Percentiles rank a stretch among this genome's conserved stretches.
Conservation (phyloP, 345 rosid genomes). For the Eucalyptus sideroxylon region DNA sequence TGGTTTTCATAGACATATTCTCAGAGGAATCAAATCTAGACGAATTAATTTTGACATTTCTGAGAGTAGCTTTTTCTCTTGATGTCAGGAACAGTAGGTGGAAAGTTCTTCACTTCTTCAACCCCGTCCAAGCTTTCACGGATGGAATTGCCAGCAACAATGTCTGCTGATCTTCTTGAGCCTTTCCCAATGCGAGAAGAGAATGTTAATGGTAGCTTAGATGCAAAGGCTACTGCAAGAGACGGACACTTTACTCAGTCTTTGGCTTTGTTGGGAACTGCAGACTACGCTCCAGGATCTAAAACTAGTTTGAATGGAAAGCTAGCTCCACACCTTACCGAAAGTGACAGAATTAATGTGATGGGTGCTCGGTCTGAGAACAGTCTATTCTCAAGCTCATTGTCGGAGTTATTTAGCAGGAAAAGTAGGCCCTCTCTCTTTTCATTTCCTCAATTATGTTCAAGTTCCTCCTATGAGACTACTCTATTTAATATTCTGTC, state of each 20-base stretch:
- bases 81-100: conserved; percentile 6
- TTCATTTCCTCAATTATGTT: not conserved
- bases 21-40: not conserved
- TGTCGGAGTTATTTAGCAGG: conserved; percentile 64
- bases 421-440: conserved; percentile 40
- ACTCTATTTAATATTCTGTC: not conserved
- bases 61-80: not conserved
- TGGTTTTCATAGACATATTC: not conserved
- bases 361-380: conserved; percentile 56
- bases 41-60: not conserved
- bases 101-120: conserved; percentile 8
- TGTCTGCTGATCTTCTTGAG: conserved; percentile 8
- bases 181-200: conserved; percentile 7
- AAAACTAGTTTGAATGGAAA: conserved; percentile 24
- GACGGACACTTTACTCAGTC: conserved; percentile 12
- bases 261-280: conserved; percentile 20
- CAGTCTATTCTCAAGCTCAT: conserved; percentile 87
- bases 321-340: conserved; percentile 13
- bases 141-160: conserved; percentile 1
- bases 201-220: conserved; percentile 10
- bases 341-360: conserved; percentile 13
- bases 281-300: conserved; percentile 21
- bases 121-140: conserved; percentile 7
- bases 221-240: conserved; percentile 9
- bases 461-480: not conserved